A percentile compares a stretch with the other conserved stretches of the same genome.
phyloP scores from a whole-genome alignment of 768 basidiomycete genomes.

The Boletus reticuloceps region DNA sequence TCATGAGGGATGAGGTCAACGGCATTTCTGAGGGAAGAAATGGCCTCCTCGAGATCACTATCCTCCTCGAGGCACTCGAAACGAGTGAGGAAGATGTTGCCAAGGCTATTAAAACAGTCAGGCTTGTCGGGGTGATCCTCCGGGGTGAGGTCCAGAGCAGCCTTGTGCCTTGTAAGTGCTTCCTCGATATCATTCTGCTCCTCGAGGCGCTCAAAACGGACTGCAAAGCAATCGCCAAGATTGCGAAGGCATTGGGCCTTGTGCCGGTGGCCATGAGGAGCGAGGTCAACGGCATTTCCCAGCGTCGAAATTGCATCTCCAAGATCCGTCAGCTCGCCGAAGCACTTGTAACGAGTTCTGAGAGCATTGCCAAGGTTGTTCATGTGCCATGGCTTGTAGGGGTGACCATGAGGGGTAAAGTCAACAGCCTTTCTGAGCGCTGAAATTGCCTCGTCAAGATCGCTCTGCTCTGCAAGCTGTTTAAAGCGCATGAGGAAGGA shows the following conservation, averaged over 20 bases:
- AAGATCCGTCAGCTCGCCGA: not conserved
- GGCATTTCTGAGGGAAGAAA: not conserved
- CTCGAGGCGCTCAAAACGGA: constrained; percentile 1
- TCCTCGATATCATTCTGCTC: not conserved
- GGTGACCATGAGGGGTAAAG: not conserved
- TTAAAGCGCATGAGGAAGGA: not conserved
- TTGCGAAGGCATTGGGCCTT: not conserved
- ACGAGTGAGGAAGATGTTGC: not conserved
- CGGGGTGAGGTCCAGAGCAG: not conserved
- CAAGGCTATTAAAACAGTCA: not conserved
- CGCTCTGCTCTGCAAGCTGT: not conserved
- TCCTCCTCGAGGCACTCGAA: not conserved
- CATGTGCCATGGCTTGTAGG: not conserved
- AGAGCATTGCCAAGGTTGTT: not conserved
- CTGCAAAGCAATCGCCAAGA: not conserved
- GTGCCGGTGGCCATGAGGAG: not conserved
- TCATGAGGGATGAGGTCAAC: not conserved
- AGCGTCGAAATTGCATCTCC: not conserved
- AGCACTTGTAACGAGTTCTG: not conserved
- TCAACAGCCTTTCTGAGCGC: not conserved
- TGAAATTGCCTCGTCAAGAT: not conserved
- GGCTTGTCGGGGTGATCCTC: not conserved
- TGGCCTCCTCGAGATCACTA: not conserved
- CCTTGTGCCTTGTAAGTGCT: not conserved
- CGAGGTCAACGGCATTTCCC: not conserved